Evolutionary conservation across 768 basidiomycete species (phyloP).

Genomic region (Agaricus blazei): DNA sequence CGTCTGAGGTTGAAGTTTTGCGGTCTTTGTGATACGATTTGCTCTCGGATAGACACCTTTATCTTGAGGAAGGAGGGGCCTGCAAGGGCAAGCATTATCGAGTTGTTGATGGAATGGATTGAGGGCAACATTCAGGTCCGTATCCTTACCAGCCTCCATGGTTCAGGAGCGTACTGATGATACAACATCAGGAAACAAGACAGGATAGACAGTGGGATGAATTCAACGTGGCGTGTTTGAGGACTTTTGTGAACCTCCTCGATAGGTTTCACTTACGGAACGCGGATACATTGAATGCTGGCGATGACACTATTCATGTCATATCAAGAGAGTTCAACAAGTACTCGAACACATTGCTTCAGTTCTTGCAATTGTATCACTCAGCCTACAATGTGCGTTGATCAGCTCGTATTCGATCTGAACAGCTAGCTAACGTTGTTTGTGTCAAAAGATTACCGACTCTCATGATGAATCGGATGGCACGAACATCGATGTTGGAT

Average conservation of each 20-base stretch:
- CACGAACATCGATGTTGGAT: background rate
- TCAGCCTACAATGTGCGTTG: slow-evolving; percentile 38
- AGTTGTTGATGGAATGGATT: slow-evolving; percentile 80
- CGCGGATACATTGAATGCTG: slow-evolving; percentile 44
- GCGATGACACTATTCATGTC: slow-evolving; percentile 63
- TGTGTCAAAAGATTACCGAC: slow-evolving; percentile 37
- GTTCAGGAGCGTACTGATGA: background rate
- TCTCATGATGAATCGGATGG: slow-evolving; percentile 40
- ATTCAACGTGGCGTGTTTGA: slow-evolving; percentile 67
- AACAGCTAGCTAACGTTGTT: background rate
- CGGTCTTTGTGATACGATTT: slow-evolving; percentile 61
- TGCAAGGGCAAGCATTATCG: slow-evolving; percentile 66
- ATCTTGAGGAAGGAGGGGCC: slow-evolving; percentile 62
- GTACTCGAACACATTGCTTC: slow-evolving; percentile 63
- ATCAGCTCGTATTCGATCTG: background rate
- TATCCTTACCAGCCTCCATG: slow-evolving; percentile 6
- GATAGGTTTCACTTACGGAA: slow-evolving; percentile 68
- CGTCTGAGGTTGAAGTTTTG: slow-evolving; percentile 78
- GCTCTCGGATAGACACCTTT: slow-evolving; percentile 55
- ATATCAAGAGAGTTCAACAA: slow-evolving; percentile 77
- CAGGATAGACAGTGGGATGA: slow-evolving; percentile 42
- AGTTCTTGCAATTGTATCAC: slow-evolving; percentile 51
- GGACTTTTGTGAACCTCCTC: slow-evolving; percentile 69
- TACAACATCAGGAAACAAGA: background rate
- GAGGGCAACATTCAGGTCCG: slow-evolving; percentile 42